A percentile compares a stretch with the other conserved stretches of the same genome.
Evolutionary conservation across 257 asterid species (phyloP).

Genomic region (Solanum sejunctum): DNA sequence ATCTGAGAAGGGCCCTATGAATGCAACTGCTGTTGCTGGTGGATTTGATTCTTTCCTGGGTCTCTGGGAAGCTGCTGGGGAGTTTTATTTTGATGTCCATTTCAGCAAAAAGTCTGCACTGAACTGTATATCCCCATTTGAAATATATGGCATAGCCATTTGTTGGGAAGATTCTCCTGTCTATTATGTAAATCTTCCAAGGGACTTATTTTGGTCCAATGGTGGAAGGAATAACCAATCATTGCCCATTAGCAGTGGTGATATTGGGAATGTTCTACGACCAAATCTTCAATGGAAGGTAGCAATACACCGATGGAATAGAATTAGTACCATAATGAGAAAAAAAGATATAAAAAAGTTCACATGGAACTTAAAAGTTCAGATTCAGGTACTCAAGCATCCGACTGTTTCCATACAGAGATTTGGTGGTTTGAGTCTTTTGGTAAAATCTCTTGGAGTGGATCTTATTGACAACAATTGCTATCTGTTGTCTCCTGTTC

Average conservation of each 20-base stretch:
- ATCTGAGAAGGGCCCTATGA: constrained; percentile 55
- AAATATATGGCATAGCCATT: constrained; percentile 80
- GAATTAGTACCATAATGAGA: constrained; percentile 56
- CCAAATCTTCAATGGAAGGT: constrained; percentile 45
- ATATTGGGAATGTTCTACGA: constrained; percentile 26
- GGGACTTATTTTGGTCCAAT: constrained; percentile 49
- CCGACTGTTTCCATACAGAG: constrained; percentile 70
- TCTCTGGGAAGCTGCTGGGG: constrained; percentile 50
- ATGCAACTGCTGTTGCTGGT: constrained; percentile 58
- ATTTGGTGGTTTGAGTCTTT: constrained; percentile 35
- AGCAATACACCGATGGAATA: constrained; percentile 67
- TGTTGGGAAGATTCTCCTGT: constrained; percentile 91
- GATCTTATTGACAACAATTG: constrained; percentile 53
- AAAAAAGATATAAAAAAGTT: constrained; percentile 50
- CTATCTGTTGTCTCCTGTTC: constrained; percentile 46
- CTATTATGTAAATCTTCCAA: constrained; percentile 71
- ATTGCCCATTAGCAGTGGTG: constrained; percentile 4
- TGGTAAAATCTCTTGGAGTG: constrained; percentile 52
- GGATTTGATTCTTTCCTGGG: constrained; percentile 79
- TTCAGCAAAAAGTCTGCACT: constrained; percentile 59
- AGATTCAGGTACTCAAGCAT: constrained; percentile 74
- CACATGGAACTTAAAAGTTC: constrained; percentile 79
- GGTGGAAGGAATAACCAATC: constrained; percentile 22
- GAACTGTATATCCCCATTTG: constrained; percentile 54
- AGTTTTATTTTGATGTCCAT: constrained; percentile 76